Evolutionary conservation across 1,284 basidiomycete genomes (phyloP).

Genomic region (Neonothopanus nambi): DNA sequence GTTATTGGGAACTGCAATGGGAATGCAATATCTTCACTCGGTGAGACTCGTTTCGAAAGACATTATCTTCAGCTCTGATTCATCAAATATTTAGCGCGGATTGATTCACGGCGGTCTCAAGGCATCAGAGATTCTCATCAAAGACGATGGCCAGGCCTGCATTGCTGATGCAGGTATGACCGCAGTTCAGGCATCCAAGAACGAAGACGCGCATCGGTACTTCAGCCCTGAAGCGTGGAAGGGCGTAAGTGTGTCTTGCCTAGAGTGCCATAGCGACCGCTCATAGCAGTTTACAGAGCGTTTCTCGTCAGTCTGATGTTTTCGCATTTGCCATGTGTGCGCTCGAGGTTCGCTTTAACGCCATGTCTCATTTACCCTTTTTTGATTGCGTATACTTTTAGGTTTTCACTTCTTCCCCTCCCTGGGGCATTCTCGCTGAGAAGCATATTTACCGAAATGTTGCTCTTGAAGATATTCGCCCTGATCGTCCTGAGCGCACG

Average conservation of each 20-base stretch:
- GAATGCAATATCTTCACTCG: too few relatives aligned
- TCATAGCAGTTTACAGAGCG: too few relatives aligned
- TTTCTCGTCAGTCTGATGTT: constrained; percentile 27
- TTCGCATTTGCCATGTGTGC: constrained; percentile 29
- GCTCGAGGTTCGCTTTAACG: constrained; percentile 20
- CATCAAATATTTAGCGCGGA: constrained; percentile 15
- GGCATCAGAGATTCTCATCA: constrained; percentile 25
- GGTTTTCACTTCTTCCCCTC: constrained; percentile 23
- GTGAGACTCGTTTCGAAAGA: too few relatives aligned
- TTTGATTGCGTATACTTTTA: constrained; percentile 2
- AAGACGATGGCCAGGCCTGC: constrained; percentile 18
- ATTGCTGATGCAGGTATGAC: constrained; percentile 27
- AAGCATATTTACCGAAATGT: constrained; percentile 27
- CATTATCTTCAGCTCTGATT: too few relatives aligned
- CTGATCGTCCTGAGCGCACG: constrained; percentile 24
- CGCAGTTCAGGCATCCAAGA: constrained; percentile 20
- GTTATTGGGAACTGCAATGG: too few relatives aligned
- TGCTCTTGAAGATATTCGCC: constrained; percentile 23
- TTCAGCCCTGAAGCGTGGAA: constrained; percentile 31
- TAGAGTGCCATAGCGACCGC: too few relatives aligned
- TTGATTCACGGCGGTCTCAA: constrained; percentile 25
- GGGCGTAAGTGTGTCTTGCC: constrained; percentile 20
- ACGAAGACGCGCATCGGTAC: constrained; percentile 24
- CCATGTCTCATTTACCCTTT: background rate
- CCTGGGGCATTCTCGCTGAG: constrained; percentile 27